Base-by-base conservation (phyloP, 768 basidiomycete species). In the Phlebiopsis flavidoalba region DNA sequence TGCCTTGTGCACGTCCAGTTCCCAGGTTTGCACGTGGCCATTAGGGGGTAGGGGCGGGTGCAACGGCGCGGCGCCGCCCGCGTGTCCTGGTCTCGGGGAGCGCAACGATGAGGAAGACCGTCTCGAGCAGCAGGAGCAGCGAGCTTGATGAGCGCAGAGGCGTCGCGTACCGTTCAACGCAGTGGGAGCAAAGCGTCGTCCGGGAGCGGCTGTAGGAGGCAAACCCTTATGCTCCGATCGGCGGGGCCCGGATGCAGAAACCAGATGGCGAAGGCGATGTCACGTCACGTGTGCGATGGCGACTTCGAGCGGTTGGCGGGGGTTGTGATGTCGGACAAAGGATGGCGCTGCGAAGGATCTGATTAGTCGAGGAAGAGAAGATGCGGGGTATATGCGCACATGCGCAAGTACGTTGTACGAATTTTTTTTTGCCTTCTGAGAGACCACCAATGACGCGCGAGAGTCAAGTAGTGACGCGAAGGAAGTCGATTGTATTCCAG, bases 381-480 rank as follows among this genome's bases (percentile, higher is more conserved):
- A 52, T 47, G 24, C 33, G 33, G 63, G 17, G 8, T 22, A n/a
- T 37, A 35, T 24, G 81, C 89, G 66, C 69, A 94, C 94, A 95
- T 95, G n/a, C 50, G 92, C 90, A 49, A 99, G 79, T n/a, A n/a
- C n/a, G n/a, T 71, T 99, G 96, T 11, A 98, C 96, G 69, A n/a
- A n/a, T n/a, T n/a, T n/a, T n/a, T n/a, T n/a, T n/a, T 99, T 99
- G 49, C 96, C 96, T 77, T 99, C 96, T 68, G 91, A 93, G 8
- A 98, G 77, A 3, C 96, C 96, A 10, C 95, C 95, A 37, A 98
- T 86, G 5, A 98, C 79, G 14, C 96, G 84, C 8, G 95, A 94
- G 24, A 95, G 82, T n/a, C 79, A 94, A 80, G 70, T 93, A 98
- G 0, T n/a, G 91, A 87, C 0, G 89, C 90, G 72, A 97, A 98